Evolutionary conservation across 345 rosid species (phyloP).

Genomic region (Mercurialis annua): DNA sequence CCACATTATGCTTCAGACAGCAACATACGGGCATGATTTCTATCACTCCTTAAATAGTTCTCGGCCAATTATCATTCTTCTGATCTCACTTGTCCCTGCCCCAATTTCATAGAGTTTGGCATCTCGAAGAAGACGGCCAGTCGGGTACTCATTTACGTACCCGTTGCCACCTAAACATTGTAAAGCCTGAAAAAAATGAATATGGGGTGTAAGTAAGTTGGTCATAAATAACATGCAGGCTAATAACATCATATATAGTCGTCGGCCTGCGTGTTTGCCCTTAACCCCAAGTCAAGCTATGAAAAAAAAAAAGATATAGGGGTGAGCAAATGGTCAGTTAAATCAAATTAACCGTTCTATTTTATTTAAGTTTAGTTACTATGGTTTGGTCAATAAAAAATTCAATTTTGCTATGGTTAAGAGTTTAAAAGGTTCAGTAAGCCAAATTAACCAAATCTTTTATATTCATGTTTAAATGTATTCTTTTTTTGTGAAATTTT

Average conservation of each 20-base stretch:
- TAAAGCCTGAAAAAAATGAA: conserved; percentile 64
- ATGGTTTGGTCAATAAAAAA: no score
- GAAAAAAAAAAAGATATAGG: not conserved
- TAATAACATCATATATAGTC: not conserved
- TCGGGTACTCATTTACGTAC: conserved; percentile 82
- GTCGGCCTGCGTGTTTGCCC: not conserved
- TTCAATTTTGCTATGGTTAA: no score
- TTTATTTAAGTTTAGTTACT: no score
- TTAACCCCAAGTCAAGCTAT: not conserved
- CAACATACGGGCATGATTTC: not conserved
- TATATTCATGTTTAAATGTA: no score
- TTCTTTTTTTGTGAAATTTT: no score
- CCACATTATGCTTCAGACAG: not conserved
- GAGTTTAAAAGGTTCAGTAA: no score
- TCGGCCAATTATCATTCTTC: conserved; percentile 88
- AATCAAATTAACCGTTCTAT: no score
- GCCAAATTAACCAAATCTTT: no score
- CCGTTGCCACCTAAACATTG: conserved; percentile 97
- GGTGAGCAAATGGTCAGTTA: no score
- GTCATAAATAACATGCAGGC: not conserved
- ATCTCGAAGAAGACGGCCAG: conserved; percentile 88
- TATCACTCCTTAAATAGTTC: conserved; percentile 67
- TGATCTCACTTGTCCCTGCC: conserved; percentile 95
- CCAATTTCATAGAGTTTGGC: conserved; percentile 94
- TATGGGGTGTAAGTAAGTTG: conserved; percentile 5